Evolutionary conservation across 2,329 filamentous ascomycete genomes (phyloP).

Genomic region (Hypocreales sp.): DNA sequence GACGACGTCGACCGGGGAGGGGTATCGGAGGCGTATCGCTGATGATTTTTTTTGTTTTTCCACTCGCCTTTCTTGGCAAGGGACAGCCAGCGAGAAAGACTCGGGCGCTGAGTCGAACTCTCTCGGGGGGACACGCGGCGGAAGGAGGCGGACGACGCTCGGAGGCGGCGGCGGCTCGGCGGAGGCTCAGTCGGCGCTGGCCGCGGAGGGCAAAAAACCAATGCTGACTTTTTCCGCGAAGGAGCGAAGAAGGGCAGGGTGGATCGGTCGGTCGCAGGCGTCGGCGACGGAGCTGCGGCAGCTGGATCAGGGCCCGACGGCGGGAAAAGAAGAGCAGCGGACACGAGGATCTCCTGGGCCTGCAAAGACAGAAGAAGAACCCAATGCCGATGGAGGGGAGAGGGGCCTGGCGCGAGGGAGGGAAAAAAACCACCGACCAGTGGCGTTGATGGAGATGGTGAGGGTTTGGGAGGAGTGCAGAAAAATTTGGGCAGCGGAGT

Average conservation of each 20-base stretch:
- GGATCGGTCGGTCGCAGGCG: constrained; percentile 9
- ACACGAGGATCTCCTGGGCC: constrained; percentile 14
- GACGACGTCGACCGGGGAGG: constrained; percentile 4
- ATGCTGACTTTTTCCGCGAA: constrained; percentile 8
- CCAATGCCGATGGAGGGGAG: constrained; percentile 16
- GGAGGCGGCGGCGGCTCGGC: constrained; percentile 11
- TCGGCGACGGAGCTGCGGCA: constrained; percentile 14
- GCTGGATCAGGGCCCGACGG: constrained; percentile 10
- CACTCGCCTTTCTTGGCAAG: background rate
- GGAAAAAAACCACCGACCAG: constrained; percentile 19
- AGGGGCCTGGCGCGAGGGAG: constrained; percentile 14
- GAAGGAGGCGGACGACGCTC: too few species aligned
- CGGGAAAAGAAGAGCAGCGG: constrained; percentile 8
- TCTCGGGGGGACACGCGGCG: constrained; percentile 4
- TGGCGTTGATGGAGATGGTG: constrained; percentile 17
- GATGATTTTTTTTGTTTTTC: background rate
- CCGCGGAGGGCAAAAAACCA: constrained; percentile 9
- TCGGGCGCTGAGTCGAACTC: constrained; percentile 1
- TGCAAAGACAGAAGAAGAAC: constrained; percentile 15
- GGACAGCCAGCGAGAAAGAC: constrained; percentile 2
- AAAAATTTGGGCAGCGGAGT: background rate
- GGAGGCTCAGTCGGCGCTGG: constrained; percentile 7
- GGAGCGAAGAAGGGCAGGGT: constrained; percentile 12
- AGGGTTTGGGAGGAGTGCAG: constrained; percentile 10
- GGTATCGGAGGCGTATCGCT: background rate